phyloP scores from a whole-genome alignment of 768 basidiomycete species.

The Lactarius hengduanensis region DNA sequence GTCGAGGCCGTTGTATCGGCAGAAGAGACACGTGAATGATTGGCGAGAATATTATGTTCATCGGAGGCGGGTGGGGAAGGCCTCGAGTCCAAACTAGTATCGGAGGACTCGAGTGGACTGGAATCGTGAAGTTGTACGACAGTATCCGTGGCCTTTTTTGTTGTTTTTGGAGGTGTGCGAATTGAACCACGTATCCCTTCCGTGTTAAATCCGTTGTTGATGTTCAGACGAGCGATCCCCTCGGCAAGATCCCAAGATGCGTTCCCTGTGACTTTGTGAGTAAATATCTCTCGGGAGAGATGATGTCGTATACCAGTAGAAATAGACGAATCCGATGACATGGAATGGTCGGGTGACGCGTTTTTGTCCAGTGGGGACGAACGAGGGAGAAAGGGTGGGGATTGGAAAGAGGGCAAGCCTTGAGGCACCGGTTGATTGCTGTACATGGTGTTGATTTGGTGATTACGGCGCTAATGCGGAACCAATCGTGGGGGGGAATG shows the following conservation, averaged over 20 bases:
- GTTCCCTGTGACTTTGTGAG: conserved; percentile 52
- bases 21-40: conserved; percentile 83
- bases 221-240: conserved; percentile 70
- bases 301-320: conserved; percentile 53
- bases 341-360: conserved; percentile 36
- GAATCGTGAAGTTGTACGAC: conserved; percentile 60
- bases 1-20: conserved; percentile 69
- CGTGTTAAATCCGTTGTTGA: conserved; percentile 50
- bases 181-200: conserved; percentile 44
- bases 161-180: conserved; percentile 67
- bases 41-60: conserved; percentile 55
- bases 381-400: conserved; percentile 26
- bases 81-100: conserved; percentile 62
- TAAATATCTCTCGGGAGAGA: conserved; percentile 60
- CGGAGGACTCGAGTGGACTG: conserved; percentile 72
- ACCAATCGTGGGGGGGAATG: conserved; percentile 15
- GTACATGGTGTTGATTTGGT: conserved; percentile 29
- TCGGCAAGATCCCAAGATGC: conserved; percentile 65
- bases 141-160: conserved; percentile 51
- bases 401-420: conserved; percentile 27
- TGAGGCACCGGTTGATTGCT: conserved; percentile 28
- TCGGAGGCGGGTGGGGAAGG: conserved; percentile 64
- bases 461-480: conserved; percentile 29
- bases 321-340: conserved; percentile 33
- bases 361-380: conserved; percentile 27